phyloP scores from a whole-genome alignment of 805 yeast genomes.

The Blastobotrys chiropterorum region DNA sequence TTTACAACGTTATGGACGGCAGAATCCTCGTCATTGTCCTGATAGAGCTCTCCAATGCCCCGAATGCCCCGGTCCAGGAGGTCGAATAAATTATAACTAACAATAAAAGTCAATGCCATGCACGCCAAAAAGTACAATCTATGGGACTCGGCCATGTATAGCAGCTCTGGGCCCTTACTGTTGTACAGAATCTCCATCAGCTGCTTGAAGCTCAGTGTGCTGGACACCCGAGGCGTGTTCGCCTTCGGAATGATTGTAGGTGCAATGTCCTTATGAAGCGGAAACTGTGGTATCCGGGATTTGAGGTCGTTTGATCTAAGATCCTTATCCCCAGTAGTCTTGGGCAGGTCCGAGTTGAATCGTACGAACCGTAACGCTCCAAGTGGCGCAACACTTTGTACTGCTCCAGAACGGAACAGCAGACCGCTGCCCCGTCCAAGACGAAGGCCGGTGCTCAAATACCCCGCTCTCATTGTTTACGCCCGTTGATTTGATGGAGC shows the following conservation, averaged over 20 bases:
- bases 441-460: no score
- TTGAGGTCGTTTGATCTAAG: slow-evolving; percentile 38
- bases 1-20: slow-evolving; percentile 34
- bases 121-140: slow-evolving; percentile 64
- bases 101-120: slow-evolving; percentile 60
- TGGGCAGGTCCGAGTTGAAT: slow-evolving; percentile 2
- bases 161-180: slow-evolving; percentile 59
- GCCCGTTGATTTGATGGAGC: no score
- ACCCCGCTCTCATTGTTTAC: no score
- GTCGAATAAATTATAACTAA: slow-evolving; percentile 55
- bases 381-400: no score
- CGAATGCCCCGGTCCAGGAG: slow-evolving; percentile 51
- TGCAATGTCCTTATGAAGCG: slow-evolving; percentile 54
- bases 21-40: slow-evolving; percentile 46
- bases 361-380: background rate
- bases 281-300: slow-evolving; percentile 63
- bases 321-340: slow-evolving; percentile 10
- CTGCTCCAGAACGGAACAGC: no score
- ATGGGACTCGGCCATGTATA: slow-evolving; percentile 82
- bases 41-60: slow-evolving; percentile 45
- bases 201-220: slow-evolving; percentile 48
- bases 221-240: slow-evolving; percentile 68
- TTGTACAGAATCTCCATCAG: slow-evolving; percentile 52
- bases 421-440: no score
- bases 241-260: slow-evolving; percentile 70